phyloP scores from a whole-genome alignment of 176 grass and related monocot species.

The Phyllostachys edulis region DNA sequence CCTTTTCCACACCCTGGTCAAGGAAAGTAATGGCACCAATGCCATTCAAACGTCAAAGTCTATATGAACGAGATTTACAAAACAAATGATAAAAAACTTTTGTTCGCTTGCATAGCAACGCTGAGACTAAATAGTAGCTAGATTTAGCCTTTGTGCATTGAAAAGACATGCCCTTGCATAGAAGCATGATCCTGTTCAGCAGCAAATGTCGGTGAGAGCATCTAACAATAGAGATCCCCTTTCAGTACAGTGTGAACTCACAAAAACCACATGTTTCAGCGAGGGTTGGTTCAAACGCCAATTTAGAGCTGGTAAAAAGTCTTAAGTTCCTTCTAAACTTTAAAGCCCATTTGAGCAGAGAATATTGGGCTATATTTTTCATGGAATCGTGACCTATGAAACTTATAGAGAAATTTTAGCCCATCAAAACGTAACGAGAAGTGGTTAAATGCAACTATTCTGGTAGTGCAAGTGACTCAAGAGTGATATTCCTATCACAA shows the following conservation, averaged over 20 bases:
- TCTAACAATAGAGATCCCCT: slow-evolving; percentile 14
- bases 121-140: background rate
- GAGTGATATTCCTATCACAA: background rate
- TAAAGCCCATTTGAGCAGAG: background rate
- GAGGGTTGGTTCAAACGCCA: background rate
- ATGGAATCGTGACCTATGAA: background rate
- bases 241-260: background rate
- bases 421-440: background rate
- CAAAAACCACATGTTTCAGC: background rate
- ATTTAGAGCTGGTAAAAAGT: background rate
- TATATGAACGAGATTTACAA: background rate
- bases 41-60: background rate
- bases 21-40: background rate
- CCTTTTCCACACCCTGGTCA: background rate
- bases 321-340: background rate
- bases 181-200: background rate
- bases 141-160: background rate
- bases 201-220: slow-evolving; percentile 19
- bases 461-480: background rate
- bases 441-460: background rate
- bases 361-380: background rate
- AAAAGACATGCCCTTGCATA: background rate
- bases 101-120: background rate
- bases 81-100: background rate
- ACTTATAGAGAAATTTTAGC: background rate